Percentiles rank a stretch among this genome's conserved stretches.
phyloP scores from a whole-genome alignment of 2,329 filamentous ascomycete species.

The Penicillium frequentans region DNA sequence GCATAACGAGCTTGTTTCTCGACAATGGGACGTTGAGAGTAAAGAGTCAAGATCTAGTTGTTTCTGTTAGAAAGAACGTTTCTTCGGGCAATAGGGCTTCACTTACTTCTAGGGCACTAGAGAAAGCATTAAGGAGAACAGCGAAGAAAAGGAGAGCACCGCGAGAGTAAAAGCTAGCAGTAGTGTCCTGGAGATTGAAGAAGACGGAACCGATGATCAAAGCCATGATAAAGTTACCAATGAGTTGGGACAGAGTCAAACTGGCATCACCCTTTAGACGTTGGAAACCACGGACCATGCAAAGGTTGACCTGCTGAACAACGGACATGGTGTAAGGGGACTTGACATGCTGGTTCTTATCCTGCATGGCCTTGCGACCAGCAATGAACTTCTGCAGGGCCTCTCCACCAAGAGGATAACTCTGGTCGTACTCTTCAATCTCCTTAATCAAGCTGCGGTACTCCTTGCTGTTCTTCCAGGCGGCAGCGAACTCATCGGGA shows the following conservation, averaged over 20 bases:
- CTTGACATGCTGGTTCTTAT: constrained; percentile 55
- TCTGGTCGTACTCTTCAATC: constrained; percentile 45
- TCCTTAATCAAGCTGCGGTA: constrained; percentile 43
- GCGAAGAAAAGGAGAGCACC: constrained; percentile 85
- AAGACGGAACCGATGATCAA: constrained; percentile 80
- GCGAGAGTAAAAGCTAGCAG: constrained; percentile 73
- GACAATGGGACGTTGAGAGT: constrained; percentile 21
- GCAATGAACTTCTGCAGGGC: constrained; percentile 41
- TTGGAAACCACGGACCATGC: constrained; percentile 76
- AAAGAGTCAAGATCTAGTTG: constrained; percentile 21
- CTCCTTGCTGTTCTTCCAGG: constrained; percentile 57
- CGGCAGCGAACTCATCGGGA: constrained; percentile 64
- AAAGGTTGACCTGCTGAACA: constrained; percentile 72
- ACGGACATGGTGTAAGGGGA: constrained; percentile 85
- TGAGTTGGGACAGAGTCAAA: constrained; percentile 65
- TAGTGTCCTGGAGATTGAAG: constrained; percentile 68
- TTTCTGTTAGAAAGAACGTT: not conserved
- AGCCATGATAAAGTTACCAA: constrained; percentile 72
- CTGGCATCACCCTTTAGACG: constrained; percentile 75
- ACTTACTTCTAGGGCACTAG: constrained; percentile 68
- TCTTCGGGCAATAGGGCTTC: not conserved
- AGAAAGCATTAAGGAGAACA: constrained; percentile 81
- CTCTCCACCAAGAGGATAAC: constrained; percentile 45
- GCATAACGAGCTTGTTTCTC: constrained; percentile 29
- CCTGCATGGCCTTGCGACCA: constrained; percentile 45